These are phyloP conservation scores for Plasmodium malariae DNA, from an alignment of 169 alveolate species.

Conservation along the genomic window DNA sequence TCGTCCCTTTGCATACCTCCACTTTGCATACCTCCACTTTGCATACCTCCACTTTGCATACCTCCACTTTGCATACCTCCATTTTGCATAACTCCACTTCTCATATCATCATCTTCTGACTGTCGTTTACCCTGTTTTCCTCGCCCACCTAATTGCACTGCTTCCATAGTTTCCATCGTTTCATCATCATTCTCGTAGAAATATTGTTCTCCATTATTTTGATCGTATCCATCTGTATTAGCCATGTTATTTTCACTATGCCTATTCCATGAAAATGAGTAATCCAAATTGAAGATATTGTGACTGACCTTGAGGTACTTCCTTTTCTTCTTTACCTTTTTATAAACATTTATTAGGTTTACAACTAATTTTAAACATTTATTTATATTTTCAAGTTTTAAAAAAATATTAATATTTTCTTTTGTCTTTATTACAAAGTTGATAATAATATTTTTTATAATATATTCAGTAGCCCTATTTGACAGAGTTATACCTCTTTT, in stretches of 20 bases:
- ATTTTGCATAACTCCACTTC: no score
- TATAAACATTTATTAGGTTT: slow-evolving; percentile 43
- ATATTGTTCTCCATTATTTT: no score
- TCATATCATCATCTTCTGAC: neutral
- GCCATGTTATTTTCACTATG: neutral
- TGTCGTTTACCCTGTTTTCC: no score
- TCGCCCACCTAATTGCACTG: no score
- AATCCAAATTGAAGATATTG: slow-evolving; percentile 15
- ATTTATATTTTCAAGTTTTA: slow-evolving; percentile 31
- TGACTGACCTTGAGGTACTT: slow-evolving; percentile 10
- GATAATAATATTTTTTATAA: slow-evolving; percentile 37
- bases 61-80: no score
- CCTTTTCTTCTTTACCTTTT: slow-evolving; percentile 40
- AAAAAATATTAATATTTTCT: slow-evolving; percentile 41
- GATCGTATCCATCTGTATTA: no score
- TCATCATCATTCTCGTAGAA: no score
- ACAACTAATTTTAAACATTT: slow-evolving; percentile 40
- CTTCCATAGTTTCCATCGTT: no score
- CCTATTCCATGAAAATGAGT: slow-evolving; percentile 18
- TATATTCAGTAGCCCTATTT: slow-evolving; percentile 5
- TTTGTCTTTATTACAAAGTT: slow-evolving; percentile 67
- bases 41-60: no score
- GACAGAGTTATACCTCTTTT: slow-evolving; percentile 46
- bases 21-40: no score
- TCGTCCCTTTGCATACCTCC: no score